A percentile compares a stretch with the other conserved stretches of the same genome.
Conservation (phyloP, 225 moss, liverwort and hornwort species). For the Thuidium tamariscinum region DNA sequence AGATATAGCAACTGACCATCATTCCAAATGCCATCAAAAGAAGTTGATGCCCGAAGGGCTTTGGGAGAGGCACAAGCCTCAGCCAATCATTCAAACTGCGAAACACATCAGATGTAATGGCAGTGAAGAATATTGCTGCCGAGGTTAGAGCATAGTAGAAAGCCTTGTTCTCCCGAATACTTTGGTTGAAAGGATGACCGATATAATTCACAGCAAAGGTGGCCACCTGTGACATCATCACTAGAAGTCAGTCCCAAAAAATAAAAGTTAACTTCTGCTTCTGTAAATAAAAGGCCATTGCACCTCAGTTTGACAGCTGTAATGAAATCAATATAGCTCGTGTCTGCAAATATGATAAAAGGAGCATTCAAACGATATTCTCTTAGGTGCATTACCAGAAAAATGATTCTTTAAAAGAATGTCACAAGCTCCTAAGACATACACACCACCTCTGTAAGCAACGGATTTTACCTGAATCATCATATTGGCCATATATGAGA, state of each 20-base stretch:
- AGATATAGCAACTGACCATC: slow-evolving; percentile 71
- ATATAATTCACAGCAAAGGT: slow-evolving; percentile 98
- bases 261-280: not conserved
- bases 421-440: not conserved
- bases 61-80: slow-evolving; percentile 80
- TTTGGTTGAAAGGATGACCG: slow-evolving; percentile 98
- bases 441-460: not conserved
- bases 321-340: not conserved
- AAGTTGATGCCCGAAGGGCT: slow-evolving; percentile 84
- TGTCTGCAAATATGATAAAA: not conserved
- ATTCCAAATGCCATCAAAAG: slow-evolving; percentile 72
- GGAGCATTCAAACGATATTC: not conserved
- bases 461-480: slow-evolving; percentile 70
- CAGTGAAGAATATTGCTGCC: slow-evolving; percentile 87
- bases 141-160: slow-evolving; percentile 82
- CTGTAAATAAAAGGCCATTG: not conserved
- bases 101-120: slow-evolving; percentile 83
- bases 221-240: slow-evolving; percentile 66
- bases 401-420: not conserved
- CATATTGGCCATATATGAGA: slow-evolving; percentile 98
- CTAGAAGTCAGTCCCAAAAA: not conserved
- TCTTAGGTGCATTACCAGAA: not conserved
- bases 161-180: slow-evolving; percentile 82
- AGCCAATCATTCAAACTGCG: slow-evolving; percentile 87
- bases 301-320: not conserved